Percentiles rank a stretch among this genome's conserved stretches.
These are phyloP conservation scores for Amylostereum chailletii DNA, from an alignment of 1,284 basidiomycete genomes.

Conservation along the genomic window DNA sequence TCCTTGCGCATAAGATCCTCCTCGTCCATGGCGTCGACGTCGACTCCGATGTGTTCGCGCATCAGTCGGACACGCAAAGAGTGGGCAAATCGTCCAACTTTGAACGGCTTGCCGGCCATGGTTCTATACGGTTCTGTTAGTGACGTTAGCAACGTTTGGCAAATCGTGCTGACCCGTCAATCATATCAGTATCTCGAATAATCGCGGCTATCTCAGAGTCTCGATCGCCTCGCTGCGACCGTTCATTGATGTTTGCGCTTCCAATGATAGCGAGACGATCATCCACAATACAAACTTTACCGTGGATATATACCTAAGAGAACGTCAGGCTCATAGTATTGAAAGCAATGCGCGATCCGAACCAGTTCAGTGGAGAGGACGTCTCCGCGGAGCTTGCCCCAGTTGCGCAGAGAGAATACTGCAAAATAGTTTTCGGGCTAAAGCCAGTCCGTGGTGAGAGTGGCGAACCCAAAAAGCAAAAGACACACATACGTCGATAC, in stretches of 20 bases:
- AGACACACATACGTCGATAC: slow-evolving; percentile 64
- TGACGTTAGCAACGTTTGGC: slow-evolving; percentile 1
- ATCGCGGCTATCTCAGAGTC: slow-evolving; percentile 94
- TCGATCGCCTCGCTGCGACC: slow-evolving; percentile 90
- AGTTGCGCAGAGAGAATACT: slow-evolving; percentile 88
- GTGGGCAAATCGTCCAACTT: slow-evolving; percentile 96
- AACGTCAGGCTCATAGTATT: background rate
- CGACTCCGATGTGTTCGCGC: slow-evolving; percentile 93
- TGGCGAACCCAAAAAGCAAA: background rate
- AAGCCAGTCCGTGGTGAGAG: slow-evolving; percentile 1
- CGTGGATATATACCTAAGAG: slow-evolving; percentile 79
- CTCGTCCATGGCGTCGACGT: slow-evolving; percentile 86
- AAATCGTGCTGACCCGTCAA: slow-evolving; percentile 59
- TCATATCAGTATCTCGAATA: slow-evolving; percentile 95
- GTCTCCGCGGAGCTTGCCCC: slow-evolving; percentile 87
- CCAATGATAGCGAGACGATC: slow-evolving; percentile 96
- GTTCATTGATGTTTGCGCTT: slow-evolving; percentile 99
- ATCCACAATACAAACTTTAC: slow-evolving; percentile 88
- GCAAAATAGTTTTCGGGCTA: slow-evolving; percentile 91
- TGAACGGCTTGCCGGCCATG: slow-evolving; percentile 93
- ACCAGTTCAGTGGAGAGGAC: slow-evolving; percentile 86
- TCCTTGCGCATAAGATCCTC: slow-evolving; percentile 60
- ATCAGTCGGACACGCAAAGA: slow-evolving; percentile 90
- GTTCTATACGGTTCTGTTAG: slow-evolving; percentile 37
- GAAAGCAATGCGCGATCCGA: slow-evolving; percentile 10